Evolutionary conservation across 352 stramenopile genomes (phyloP), one percentile per base, ranked within the genome.

Genomic region (Globisporangium emineosum): DNA sequence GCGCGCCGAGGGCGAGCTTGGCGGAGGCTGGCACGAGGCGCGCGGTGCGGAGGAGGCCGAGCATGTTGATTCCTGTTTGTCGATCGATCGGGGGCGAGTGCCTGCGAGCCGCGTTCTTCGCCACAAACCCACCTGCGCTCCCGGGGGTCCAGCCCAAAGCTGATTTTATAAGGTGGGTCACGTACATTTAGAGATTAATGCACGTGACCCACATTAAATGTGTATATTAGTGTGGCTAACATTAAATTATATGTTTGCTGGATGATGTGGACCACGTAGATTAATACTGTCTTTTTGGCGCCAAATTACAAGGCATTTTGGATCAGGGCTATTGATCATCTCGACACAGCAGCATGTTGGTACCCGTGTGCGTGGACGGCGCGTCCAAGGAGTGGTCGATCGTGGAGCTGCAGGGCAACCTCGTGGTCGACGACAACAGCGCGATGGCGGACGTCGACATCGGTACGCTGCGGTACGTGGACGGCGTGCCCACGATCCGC

Each of bases 341-440:
- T 23, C 19, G 40, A 9, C 6, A 17, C 1, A 23, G 2, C 4
- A 52, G 51, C 1, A 94, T 94, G 86, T 66, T 91, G 25, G 64
- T 94, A 58, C 78, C 83, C 0, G 69, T 94, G n/a, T 66, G 71
- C 17, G 81, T 90, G 42, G 76, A 93, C 47, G 78, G 68, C 49
- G 82, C 81, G 29, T 57, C 62, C 17, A 85, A 79, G 32, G 86
- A 93, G 71, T 96, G 88, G 88, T 92, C 79, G 66, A 62, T 96
- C 47, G 69, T 96, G 30, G 88, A 96, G 73, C 80, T 96, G 32
- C 88, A 96, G 60, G 88, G 87, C 21, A 74, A 93, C 37, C 53
- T 96, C 3, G 67, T 96, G 15, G 50, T 62, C 3, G 73, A 81
- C 27, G 73, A 76, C 12, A 53, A 50, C 27, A 45, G 60, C 42